These are phyloP conservation scores for Amanita rimosa DNA, from an alignment of 768 basidiomycete genomes.

Conservation along the genomic window DNA sequence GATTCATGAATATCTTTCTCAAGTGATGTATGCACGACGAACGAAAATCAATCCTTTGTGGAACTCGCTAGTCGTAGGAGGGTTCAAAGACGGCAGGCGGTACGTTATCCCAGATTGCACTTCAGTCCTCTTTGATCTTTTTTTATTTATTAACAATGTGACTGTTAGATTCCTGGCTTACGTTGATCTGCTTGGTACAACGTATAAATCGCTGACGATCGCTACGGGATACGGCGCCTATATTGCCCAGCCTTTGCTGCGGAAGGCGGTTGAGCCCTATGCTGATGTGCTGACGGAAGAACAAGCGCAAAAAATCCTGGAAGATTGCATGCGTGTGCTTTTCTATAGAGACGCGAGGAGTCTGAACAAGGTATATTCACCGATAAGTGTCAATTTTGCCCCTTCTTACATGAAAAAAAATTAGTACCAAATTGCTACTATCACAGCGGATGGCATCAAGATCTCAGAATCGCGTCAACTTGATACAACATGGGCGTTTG, in stretches of 20 bases:
- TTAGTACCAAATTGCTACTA: constrained; percentile 91
- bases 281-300: constrained; percentile 68
- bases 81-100: constrained; percentile 78
- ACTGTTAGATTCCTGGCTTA: constrained; percentile 73
- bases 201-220: constrained; percentile 85
- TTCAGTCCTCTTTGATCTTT: neutral
- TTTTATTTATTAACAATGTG: neutral
- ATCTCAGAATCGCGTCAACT: constrained; percentile 73
- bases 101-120: constrained; percentile 20
- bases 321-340: constrained; percentile 84
- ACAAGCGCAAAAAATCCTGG: constrained; percentile 67
- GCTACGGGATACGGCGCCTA: constrained; percentile 93
- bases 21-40: constrained; percentile 83
- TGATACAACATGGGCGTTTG: constrained; percentile 84
- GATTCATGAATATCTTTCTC: constrained; percentile 86
- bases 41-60: constrained; percentile 89
- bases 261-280: constrained; percentile 80
- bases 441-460: constrained; percentile 62
- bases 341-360: constrained; percentile 96
- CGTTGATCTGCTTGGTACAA: constrained; percentile 94
- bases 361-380: constrained; percentile 71
- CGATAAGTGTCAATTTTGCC: neutral
- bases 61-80: constrained; percentile 92
- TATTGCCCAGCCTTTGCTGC: constrained; percentile 87
- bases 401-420: neutral